phyloP scores from a whole-genome alignment of 345 rosid species.

The Brassica incana region DNA sequence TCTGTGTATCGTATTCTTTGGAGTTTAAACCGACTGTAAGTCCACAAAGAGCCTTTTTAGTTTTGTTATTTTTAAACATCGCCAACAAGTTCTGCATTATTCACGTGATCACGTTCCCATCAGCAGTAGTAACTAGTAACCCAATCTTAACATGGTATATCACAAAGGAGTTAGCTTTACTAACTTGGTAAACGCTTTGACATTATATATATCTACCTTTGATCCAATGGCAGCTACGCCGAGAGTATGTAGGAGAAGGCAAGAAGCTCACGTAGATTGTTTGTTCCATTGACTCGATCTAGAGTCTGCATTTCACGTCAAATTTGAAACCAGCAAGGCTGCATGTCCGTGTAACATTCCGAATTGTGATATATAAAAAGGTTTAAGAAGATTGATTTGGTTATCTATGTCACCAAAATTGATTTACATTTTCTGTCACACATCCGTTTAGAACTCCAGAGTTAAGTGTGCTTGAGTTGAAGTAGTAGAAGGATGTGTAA shows the following conservation, averaged over 20 bases:
- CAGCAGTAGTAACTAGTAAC: neutral
- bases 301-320: neutral
- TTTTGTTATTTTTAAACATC: neutral
- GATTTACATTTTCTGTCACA: too few species aligned
- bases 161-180: constrained; percentile 3
- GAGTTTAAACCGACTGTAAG: neutral
- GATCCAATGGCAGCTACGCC: neutral
- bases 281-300: neutral
- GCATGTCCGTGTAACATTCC: too few species aligned
- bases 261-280: neutral
- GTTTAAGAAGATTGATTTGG: too few species aligned
- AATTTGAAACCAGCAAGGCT: too few species aligned
- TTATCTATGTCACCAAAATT: too few species aligned
- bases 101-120: neutral
- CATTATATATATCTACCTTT: too few species aligned
- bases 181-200: neutral
- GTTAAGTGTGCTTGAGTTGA: too few species aligned
- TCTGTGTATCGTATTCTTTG: neutral
- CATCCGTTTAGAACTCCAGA: too few species aligned
- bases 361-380: too few species aligned
- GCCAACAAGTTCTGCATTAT: neutral
- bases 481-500: too few species aligned
- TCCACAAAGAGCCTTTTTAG: neutral
- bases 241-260: neutral
- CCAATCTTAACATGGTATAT: neutral